Evolutionary conservation across 257 asterid species (phyloP).

Genomic region (Solanum gandarillasii): DNA sequence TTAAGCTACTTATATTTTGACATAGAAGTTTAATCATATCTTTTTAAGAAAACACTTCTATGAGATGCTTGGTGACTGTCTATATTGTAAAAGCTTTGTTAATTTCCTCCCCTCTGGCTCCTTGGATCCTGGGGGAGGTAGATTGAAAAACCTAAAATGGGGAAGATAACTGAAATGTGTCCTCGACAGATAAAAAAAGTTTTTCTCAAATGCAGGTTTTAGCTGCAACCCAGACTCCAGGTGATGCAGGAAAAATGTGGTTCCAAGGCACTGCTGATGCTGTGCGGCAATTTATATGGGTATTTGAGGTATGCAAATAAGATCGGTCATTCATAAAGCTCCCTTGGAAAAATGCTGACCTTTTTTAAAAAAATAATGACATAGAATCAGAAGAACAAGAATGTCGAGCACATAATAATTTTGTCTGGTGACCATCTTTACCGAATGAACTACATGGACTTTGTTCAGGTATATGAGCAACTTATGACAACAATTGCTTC

Average conservation of each 20-base stretch:
- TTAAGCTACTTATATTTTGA: neutral
- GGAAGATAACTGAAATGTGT: neutral
- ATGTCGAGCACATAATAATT: constrained; percentile 66
- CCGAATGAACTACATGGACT: constrained; percentile 95
- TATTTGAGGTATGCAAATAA: constrained; percentile 59
- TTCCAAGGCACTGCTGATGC: constrained; percentile 99
- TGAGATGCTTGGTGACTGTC: neutral
- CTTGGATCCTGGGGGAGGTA: neutral
- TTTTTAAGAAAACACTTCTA: neutral
- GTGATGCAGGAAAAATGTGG: constrained; percentile 88
- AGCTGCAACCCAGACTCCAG: constrained; percentile 97
- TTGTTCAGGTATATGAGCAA: constrained; percentile 67
- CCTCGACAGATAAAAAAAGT: neutral
- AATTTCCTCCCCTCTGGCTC: neutral
- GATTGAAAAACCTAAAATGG: neutral
- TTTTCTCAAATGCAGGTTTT: constrained; percentile 43
- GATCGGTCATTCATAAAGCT: neutral
- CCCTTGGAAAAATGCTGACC: neutral
- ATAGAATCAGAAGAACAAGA: constrained; percentile 73
- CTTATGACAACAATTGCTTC: neutral
- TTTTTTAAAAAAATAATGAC: neutral
- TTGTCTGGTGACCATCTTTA: constrained; percentile 96
- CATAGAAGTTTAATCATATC: neutral
- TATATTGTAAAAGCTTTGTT: neutral
- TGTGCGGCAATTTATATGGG: constrained; percentile 90